These are phyloP conservation scores for Ceriops tagal DNA, from an alignment of 345 rosid genomes.

Conservation along the genomic window DNA sequence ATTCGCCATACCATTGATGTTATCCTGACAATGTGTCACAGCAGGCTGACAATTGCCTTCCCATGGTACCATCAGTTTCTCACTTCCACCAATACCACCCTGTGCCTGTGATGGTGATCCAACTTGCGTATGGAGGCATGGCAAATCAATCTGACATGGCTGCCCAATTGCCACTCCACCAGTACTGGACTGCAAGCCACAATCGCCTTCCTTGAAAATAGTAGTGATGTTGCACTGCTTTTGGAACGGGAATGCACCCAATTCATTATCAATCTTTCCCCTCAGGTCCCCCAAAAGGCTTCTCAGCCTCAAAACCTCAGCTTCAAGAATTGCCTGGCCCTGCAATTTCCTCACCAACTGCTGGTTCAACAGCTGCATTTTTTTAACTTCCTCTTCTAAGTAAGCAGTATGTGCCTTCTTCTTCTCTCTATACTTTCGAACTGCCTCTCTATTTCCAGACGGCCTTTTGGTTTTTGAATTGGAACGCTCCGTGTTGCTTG, in stretches of 20 bases:
- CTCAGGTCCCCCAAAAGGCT: slow-evolving; percentile 45
- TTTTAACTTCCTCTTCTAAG: slow-evolving; percentile 71
- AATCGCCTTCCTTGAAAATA: slow-evolving; percentile 37
- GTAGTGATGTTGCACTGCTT: slow-evolving; percentile 28
- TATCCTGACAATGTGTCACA: slow-evolving; percentile 25
- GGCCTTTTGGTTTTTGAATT: slow-evolving; percentile 36
- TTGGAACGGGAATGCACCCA: slow-evolving; percentile 46
- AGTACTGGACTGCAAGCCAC: slow-evolving; percentile 19
- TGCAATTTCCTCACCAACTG: slow-evolving; percentile 50
- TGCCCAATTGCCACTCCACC: slow-evolving; percentile 4
- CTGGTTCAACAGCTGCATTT: slow-evolving; percentile 42
- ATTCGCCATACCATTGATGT: slow-evolving; percentile 9
- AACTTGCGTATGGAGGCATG: slow-evolving; percentile 35
- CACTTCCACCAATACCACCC: slow-evolving; percentile 27
- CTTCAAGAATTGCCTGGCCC: slow-evolving; percentile 47
- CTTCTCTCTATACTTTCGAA: slow-evolving; percentile 72
- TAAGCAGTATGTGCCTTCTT: slow-evolving; percentile 70
- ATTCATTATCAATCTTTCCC: slow-evolving; percentile 48
- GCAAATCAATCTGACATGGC: slow-evolving; percentile 24
- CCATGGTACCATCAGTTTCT: slow-evolving; percentile 28
- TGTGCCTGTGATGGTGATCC: slow-evolving; percentile 23
- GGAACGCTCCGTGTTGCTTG: slow-evolving; percentile 23
- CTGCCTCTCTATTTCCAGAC: slow-evolving; percentile 71
- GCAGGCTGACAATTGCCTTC: slow-evolving; percentile 34
- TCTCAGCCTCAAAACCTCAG: slow-evolving; percentile 50